Percentiles rank a stretch among this genome's conserved stretches.
Conservation (phyloP, 352 stramenopile genomes). For the Pythium myriotylum region DNA sequence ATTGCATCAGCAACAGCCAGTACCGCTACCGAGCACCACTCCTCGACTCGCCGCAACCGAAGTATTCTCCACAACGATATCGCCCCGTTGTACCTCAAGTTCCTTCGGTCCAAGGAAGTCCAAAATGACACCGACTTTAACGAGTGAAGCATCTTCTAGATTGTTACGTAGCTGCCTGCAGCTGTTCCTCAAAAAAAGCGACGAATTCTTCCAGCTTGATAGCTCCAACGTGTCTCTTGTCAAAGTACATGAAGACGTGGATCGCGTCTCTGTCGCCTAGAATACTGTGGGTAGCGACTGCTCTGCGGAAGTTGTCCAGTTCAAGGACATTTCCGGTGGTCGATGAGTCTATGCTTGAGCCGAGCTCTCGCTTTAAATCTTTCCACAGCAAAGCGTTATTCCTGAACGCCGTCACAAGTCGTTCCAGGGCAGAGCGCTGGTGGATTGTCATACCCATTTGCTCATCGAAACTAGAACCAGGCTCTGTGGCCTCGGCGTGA, state of each 20-base stretch:
- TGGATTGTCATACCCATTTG: slow-evolving; percentile 54
- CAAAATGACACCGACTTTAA: slow-evolving; percentile 52
- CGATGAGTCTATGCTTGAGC: background rate
- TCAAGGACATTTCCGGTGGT: slow-evolving; percentile 39
- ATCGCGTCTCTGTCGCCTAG: slow-evolving; percentile 56
- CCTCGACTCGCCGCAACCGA: background rate
- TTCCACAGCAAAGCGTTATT: slow-evolving; percentile 17
- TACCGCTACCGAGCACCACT: background rate
- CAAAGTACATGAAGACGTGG: slow-evolving; percentile 83
- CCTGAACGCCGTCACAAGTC: slow-evolving; percentile 35
- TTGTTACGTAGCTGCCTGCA: background rate
- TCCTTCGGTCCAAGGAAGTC: slow-evolving; percentile 69
- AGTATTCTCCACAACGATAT: slow-evolving; percentile 82
- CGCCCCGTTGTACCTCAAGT: slow-evolving; percentile 70
- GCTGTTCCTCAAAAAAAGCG: slow-evolving; percentile 37
- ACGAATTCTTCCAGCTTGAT: slow-evolving; percentile 46
- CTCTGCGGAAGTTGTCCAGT: slow-evolving; percentile 47
- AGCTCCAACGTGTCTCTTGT: slow-evolving; percentile 61
- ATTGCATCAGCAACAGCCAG: background rate
- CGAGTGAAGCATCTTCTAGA: slow-evolving; percentile 4
- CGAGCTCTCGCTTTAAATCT: slow-evolving; percentile 11
- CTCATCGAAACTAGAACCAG: slow-evolving; percentile 50
- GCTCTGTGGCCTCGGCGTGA: slow-evolving; percentile 72
- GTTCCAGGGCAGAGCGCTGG: slow-evolving; percentile 61
- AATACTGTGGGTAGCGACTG: slow-evolving; percentile 18